Evolutionary conservation across 2,329 filamentous ascomycete species (phyloP), one percentile per base, ranked within the genome.

Genomic region (Pleomassaria siparia): DNA sequence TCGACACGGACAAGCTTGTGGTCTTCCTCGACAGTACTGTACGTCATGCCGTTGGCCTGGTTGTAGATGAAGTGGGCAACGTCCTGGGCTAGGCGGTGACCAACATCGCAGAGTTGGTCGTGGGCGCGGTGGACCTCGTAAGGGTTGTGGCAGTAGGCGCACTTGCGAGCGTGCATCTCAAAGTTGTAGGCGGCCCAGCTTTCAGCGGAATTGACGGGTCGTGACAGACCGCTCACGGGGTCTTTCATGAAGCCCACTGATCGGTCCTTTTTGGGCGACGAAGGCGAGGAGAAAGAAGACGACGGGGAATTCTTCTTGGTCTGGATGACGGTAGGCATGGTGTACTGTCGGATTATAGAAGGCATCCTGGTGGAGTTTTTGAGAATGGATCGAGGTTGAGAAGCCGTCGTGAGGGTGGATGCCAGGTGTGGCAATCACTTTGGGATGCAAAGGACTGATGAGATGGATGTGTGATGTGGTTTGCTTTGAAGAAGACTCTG

Each of bases 161-260:
- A 79, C 50, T 67, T 68, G 41, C 69, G 67, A 28, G 74, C 74
- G 62, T 79, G 76, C 49, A 62, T 66, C 56, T 78, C 75, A 49
- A 76, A 77, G 66, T 76, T 62, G 64, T 76, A 75, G 46, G 74
- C 59, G 2, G 72, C 71, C 74, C 74, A 76, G 51, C 68, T 70
- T 62, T 78, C 75, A 29, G 65, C 55, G 4, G 60, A 58, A 49
- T 68, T 72, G 29, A 73, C 59, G 22, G 72, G 72, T 40, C 75
- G 70, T 4, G 72, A 72, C 56, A 72, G 60, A 16, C 64, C 63
- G 47, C 61, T 66, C 37, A 73, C 69, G 41, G 67, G 69, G 50
- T 70, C 68, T 43, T 58, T 58, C 49, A 59, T 54, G 57, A 72
- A 72, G 53, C 60, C 67, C 28, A 71, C 67, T 20, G 58, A 53